Evolutionary conservation across 768 basidiomycete genomes (phyloP).

Genomic region (Tulasnella sp.): DNA sequence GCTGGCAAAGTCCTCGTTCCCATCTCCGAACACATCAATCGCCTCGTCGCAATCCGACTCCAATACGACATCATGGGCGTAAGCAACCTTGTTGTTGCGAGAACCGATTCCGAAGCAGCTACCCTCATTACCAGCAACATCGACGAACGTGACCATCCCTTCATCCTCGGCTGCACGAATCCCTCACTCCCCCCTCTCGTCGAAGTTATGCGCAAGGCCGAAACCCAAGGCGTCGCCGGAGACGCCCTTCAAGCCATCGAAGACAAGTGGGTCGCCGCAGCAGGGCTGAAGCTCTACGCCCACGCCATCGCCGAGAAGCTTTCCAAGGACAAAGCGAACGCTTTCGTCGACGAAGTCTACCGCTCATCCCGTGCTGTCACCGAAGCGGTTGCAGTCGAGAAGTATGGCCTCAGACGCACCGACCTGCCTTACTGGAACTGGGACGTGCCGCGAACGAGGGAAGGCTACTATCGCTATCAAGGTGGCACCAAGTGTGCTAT

Average conservation of each 20-base stretch:
- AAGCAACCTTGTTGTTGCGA: constrained; percentile 82
- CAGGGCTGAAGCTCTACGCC: constrained; percentile 71
- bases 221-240: constrained; percentile 67
- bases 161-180: constrained; percentile 90
- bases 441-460: constrained; percentile 87
- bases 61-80: constrained; percentile 99
- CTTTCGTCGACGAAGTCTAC: constrained; percentile 49
- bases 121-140: constrained; percentile 95
- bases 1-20: constrained; percentile 95
- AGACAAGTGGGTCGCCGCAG: constrained; percentile 72
- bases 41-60: constrained; percentile 90
- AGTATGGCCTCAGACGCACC: constrained; percentile 52
- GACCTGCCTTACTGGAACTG: constrained; percentile 82
- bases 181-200: constrained; percentile 54
- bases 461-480: constrained; percentile 95
- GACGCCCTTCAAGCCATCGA: constrained; percentile 76
- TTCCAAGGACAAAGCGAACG: constrained; percentile 28
- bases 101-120: constrained; percentile 96
- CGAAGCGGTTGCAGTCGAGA: constrained; percentile 60
- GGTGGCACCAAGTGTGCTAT: constrained; percentile 93
- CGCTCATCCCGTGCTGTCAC: constrained; percentile 61
- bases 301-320: constrained; percentile 44
- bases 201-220: constrained; percentile 72
- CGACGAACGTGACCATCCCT: constrained; percentile 93
- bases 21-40: constrained; percentile 95